Conservation (phyloP, 2,329 filamentous ascomycete genomes). For the Colletotrichum sp. region DNA sequence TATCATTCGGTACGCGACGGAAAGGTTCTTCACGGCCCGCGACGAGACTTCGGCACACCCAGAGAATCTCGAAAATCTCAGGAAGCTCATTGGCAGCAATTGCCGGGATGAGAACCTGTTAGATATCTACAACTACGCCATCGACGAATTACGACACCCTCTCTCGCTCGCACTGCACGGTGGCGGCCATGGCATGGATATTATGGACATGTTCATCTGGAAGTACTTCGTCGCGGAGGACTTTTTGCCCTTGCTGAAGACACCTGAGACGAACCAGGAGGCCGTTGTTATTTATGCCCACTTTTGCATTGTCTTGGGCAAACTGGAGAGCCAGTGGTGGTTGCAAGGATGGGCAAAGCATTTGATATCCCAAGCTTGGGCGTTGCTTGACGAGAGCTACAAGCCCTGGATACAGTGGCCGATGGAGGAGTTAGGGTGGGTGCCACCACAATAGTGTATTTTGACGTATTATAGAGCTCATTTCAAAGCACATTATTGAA, state of each 20-base stretch:
- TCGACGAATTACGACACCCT: constrained; percentile 19
- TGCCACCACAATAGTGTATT: too few relatives aligned
- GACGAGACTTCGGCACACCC: not conserved
- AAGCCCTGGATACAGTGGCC: constrained; percentile 32
- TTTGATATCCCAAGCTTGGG: constrained; percentile 34
- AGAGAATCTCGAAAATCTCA: constrained; percentile 20
- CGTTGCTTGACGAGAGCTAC: constrained; percentile 37
- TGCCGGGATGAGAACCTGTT: constrained; percentile 20
- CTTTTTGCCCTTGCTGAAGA: constrained; percentile 37
- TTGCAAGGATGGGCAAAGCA: constrained; percentile 38
- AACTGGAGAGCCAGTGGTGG: constrained; percentile 38
- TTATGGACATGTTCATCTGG: constrained; percentile 44
- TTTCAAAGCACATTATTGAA: too few relatives aligned
- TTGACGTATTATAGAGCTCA: too few relatives aligned
- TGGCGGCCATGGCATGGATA: constrained; percentile 27
- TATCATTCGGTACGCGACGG: constrained; percentile 25
- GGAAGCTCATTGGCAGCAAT: constrained; percentile 16
- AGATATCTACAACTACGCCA: constrained; percentile 17
- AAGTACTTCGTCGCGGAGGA: constrained; percentile 38
- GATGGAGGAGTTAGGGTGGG: too few relatives aligned
- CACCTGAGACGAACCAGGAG: constrained; percentile 26
- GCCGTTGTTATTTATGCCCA: constrained; percentile 38
- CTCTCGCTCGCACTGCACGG: constrained; percentile 5
- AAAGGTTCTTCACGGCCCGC: constrained; percentile 23
- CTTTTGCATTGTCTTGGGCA: constrained; percentile 37